A percentile compares a stretch with the other conserved stretches of the same genome.
Conservation (phyloP, 768 basidiomycete species). For the Kwoniella heveanensis region DNA sequence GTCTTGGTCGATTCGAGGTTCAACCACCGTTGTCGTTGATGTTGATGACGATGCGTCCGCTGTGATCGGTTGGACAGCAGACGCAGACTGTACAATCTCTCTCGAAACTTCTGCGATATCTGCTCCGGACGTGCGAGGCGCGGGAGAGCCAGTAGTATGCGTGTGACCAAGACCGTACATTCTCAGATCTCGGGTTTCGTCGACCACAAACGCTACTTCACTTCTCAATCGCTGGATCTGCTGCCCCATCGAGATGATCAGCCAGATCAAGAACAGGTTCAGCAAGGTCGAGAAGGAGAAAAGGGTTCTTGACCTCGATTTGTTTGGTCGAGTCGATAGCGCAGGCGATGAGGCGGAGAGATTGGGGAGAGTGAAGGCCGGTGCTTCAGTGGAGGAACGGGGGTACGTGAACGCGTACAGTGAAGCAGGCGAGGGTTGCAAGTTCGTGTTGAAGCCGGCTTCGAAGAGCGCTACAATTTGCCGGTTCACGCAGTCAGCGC, state of each 20-base stretch:
- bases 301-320: slow-evolving; percentile 6
- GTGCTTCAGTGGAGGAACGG: neutral
- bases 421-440: neutral
- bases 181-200: slow-evolving; percentile 41
- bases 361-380: neutral
- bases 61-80: too few relatives aligned
- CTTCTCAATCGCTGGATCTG: slow-evolving; percentile 39
- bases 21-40: neutral
- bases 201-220: slow-evolving; percentile 40
- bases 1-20: neutral
- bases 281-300: slow-evolving; percentile 36
- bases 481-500: too few relatives aligned
- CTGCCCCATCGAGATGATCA: slow-evolving; percentile 40
- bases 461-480: neutral
- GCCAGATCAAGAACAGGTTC: slow-evolving; percentile 40
- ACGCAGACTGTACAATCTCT: too few relatives aligned
- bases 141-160: neutral
- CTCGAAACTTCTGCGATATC: neutral
- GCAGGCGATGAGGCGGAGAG: neutral
- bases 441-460: neutral
- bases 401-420: neutral
- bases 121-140: too few relatives aligned
- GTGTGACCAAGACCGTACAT: slow-evolving; percentile 15
- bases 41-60: too few relatives aligned
- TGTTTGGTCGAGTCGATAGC: neutral